Conservation (phyloP, 768 basidiomycete genomes). For the Leucosporidium yakuticum region DNA sequence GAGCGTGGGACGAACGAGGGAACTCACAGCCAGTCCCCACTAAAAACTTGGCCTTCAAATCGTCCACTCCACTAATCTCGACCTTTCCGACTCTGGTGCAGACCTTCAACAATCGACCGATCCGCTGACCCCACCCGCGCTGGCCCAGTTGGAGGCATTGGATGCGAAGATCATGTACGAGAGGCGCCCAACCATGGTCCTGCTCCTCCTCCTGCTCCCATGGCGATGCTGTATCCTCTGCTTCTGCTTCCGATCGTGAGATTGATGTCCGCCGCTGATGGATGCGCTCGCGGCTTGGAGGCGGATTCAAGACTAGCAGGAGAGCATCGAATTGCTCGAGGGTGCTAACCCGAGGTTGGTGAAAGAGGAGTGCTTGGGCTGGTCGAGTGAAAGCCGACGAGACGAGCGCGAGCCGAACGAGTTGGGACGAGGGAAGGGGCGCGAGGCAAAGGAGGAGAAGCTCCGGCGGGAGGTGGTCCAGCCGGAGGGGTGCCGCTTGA, state of each 20-base stretch:
- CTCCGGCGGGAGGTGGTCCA: conserved; percentile 19
- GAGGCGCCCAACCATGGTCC: background rate
- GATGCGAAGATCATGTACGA: background rate
- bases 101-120: background rate
- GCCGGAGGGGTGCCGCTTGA: background rate
- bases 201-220: background rate
- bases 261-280: background rate
- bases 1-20: no score
- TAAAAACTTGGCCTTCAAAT: conserved; percentile 19
- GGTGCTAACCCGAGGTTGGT: background rate
- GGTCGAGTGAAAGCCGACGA: background rate
- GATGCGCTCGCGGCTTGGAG: background rate
- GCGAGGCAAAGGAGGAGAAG: conserved; percentile 4
- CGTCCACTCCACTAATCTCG: conserved; percentile 22
- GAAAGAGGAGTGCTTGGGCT: conserved; percentile 4
- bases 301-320: conserved; percentile 2
- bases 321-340: conserved; percentile 10
- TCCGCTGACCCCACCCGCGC: conserved; percentile 14
- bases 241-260: background rate
- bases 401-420: conserved; percentile 4
- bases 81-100: background rate
- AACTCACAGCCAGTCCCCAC: conserved; percentile 3
- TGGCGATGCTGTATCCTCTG: no score
- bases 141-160: conserved; percentile 9
- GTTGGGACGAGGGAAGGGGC: background rate